phyloP scores from a whole-genome alignment of 768 basidiomycete genomes.

The Xerocomellus chrysenteron region DNA sequence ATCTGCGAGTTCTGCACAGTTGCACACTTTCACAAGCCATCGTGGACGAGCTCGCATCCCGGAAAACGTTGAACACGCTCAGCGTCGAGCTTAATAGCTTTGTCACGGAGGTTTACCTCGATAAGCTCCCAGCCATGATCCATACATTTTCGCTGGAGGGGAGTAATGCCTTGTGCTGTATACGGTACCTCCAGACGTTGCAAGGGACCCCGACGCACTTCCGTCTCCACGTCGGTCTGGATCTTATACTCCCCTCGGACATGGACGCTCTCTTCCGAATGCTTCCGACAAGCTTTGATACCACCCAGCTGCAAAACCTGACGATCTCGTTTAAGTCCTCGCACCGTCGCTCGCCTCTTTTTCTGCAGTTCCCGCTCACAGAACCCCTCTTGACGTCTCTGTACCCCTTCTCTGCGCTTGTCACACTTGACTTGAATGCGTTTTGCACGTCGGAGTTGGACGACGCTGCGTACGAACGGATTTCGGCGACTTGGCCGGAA shows the following conservation, averaged over 20 bases:
- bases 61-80: constrained; percentile 6
- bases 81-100: constrained; percentile 8
- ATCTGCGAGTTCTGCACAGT: constrained; percentile 1
- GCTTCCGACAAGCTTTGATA: constrained; percentile 4
- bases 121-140: constrained; percentile 4
- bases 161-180: constrained; percentile 5
- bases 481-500: constrained; percentile 9
- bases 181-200: constrained; percentile 9
- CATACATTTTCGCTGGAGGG: constrained; percentile 10
- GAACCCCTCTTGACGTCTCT: not conserved
- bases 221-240: constrained; percentile 1
- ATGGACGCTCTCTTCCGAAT: constrained; percentile 8
- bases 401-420: constrained; percentile 6
- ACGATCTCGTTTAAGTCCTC: constrained; percentile 9
- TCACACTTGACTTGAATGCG: constrained; percentile 4
- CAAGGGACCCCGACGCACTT: not conserved
- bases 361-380: constrained; percentile 2
- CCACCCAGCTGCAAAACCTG: not conserved
- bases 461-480: constrained; percentile 10
- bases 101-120: not conserved
- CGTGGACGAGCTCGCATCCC: constrained; percentile 9
- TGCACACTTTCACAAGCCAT: constrained; percentile 12
- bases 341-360: not conserved
- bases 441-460: constrained; percentile 11
- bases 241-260: constrained; percentile 1